Evolutionary conservation across 805 yeast genomes (phyloP), one percentile per base, ranked within the genome.

Genomic region (Lachancea quebecensis): DNA sequence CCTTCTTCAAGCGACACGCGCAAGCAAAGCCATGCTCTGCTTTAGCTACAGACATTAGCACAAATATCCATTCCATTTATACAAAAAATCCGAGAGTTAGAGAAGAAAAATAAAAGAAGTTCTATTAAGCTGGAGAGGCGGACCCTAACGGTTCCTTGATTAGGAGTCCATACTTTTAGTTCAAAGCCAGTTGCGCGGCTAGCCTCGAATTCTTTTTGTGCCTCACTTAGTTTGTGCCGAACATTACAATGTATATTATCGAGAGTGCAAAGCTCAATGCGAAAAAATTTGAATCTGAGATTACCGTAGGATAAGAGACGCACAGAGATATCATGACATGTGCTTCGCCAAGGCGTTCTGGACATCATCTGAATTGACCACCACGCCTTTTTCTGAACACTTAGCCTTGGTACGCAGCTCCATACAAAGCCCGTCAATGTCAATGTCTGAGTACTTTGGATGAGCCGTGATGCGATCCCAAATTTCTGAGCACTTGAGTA

Each of bases 381-480:
- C 95, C 29, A 85, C 97, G 14, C 99, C 99, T 45, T 74, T 70
- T 59, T 91, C 97, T 11, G 95, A 83, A 70, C 99, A 93, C 67
- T 88, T 89, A 10, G 98, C 99, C 74, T 91, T 93, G 33, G 81
- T 67, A 66, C 91, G 85, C 60, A 93, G 74, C 68, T 93, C 99
- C 37, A 69, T 62, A 73, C 99, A 93, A 62, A 93, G 74, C 2
- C 96, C 95, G 60, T 91, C 97, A 52, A 93, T 90, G 64, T 93
- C 99, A 43, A 93, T 73, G 48, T 90, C 96, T 4, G 93, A 80
- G 65, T 90, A 93, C 60, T 84, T 79, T 30, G 99, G 98, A 71
- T 93, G 98, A 17, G 93, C 67, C 1, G 96, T 85, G 33, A 93
- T 84, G 59, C 98, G 77, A 65, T 91, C 98, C 99, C 99, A 93